phyloP scores from a whole-genome alignment of 495 filamentous ascomycete species.

The Penicillium goetzii region DNA sequence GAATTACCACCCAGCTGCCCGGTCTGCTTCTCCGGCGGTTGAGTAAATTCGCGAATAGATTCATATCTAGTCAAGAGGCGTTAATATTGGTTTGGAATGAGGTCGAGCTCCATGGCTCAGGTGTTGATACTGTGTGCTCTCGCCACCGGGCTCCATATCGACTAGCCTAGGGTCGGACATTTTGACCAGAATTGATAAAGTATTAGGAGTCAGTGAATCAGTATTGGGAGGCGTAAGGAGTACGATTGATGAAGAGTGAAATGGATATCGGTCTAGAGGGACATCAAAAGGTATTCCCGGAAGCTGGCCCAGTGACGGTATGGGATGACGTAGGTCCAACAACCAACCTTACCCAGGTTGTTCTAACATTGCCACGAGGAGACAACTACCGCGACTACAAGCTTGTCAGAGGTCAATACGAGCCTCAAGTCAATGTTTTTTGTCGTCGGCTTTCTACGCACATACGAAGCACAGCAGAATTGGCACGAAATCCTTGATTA shows the following conservation, averaged over 20 bases:
- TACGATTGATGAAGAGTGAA: background rate
- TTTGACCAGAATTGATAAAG: background rate
- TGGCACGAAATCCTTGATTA: background rate
- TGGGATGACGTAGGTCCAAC: conserved; percentile 31
- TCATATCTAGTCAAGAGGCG: conserved; percentile 56
- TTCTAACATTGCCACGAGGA: background rate
- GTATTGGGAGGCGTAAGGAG: background rate
- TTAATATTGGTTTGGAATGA: background rate
- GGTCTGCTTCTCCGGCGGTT: conserved; percentile 55
- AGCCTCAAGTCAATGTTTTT: background rate
- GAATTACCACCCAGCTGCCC: conserved; percentile 62
- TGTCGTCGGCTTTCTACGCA: background rate
- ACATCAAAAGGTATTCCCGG: background rate
- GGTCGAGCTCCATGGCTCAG: background rate
- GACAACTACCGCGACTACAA: background rate
- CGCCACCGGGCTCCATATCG: conserved; percentile 65
- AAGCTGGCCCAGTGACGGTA: conserved; percentile 22
- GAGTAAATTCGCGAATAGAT: conserved; percentile 52
- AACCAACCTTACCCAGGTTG: background rate
- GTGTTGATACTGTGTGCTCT: conserved; percentile 59
- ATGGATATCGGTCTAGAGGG: background rate
- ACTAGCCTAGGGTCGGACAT: conserved; percentile 53
- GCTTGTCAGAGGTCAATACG: background rate
- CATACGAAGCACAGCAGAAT: background rate
- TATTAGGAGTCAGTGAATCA: background rate